Evolutionary conservation across 208 protist genomes (phyloP).

Genomic region (Trypanosoma lewisi): DNA sequence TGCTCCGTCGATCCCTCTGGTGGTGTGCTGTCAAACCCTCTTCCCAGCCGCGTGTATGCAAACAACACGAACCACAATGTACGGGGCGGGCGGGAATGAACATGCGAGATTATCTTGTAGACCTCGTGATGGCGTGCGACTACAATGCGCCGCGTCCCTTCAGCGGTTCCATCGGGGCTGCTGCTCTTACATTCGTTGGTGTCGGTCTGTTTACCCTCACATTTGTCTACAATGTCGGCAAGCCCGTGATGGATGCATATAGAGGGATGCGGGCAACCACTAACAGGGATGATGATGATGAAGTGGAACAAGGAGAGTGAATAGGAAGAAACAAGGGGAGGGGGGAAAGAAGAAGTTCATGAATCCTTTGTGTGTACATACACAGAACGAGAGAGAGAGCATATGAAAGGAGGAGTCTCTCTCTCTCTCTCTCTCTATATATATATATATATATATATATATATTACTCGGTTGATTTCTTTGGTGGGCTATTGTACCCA

Average conservation of each 20-base stretch:
- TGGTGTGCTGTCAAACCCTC: conserved; percentile 1
- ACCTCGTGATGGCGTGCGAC: conserved; percentile 58
- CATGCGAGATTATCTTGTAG: conserved; percentile 30
- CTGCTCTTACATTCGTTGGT: conserved; percentile 24
- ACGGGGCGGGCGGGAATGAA: neutral
- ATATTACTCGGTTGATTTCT: no score
- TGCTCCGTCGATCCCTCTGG: neutral
- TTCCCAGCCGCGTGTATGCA: neutral
- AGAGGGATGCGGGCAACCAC: conserved; percentile 3
- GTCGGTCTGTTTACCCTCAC: conserved; percentile 42
- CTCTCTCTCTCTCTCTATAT: no score
- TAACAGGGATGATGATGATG: neutral
- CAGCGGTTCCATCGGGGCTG: conserved; percentile 40
- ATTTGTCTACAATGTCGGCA: conserved; percentile 59
- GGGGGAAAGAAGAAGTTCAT: neutral
- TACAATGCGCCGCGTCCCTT: conserved; percentile 22
- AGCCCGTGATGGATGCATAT: conserved; percentile 62
- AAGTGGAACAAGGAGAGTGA: conserved; percentile 18
- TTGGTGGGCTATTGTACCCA: no score
- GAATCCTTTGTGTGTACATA: neutral
- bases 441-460: no score
- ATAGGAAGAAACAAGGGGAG: conserved; percentile 1
- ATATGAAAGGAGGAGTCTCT: neutral
- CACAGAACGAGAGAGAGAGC: no score
- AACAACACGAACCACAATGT: neutral